Percentiles rank a stretch among this genome's conserved stretches.
Evolutionary conservation across 176 grass and related monocot species (phyloP).

Genomic region (Panicum miliaceum): DNA sequence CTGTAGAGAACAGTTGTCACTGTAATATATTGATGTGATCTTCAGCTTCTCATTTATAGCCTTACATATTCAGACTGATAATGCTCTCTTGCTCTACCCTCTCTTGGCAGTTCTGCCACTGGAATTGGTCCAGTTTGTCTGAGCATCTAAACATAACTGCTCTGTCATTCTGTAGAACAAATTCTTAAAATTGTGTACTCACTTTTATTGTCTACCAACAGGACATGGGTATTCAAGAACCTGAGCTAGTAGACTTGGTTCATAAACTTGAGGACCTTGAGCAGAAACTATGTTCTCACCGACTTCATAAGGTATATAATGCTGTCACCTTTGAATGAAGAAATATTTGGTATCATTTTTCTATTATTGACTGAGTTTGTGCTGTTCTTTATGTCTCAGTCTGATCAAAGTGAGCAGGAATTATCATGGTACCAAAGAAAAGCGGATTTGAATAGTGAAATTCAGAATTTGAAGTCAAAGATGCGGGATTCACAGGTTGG

Average conservation of each 20-base stretch:
- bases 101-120: conserved; percentile 18
- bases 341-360: conserved; percentile 22
- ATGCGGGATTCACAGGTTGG: conserved; percentile 94
- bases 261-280: conserved; percentile 86
- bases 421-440: conserved; percentile 91
- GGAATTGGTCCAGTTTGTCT: neutral
- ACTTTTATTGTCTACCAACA: conserved; percentile 46
- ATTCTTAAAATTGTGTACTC: conserved; percentile 24
- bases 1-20: conserved; percentile 1
- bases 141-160: conserved; percentile 31
- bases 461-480: conserved; percentile 84
- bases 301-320: conserved; percentile 73
- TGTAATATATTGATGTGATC: conserved; percentile 8
- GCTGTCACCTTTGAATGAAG: conserved; percentile 13
- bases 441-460: conserved; percentile 93
- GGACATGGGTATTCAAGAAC: conserved; percentile 95
- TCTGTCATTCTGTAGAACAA: conserved; percentile 28
- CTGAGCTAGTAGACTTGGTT: conserved; percentile 82
- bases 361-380: conserved; percentile 2
- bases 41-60: conserved; percentile 26
- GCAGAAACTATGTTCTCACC: conserved; percentile 78
- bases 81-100: conserved; percentile 31
- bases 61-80: conserved; percentile 6
- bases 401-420: conserved; percentile 94
- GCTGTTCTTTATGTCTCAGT: conserved; percentile 45